These are phyloP conservation scores for Pachysandra terminalis DNA, from an alignment of 164 flowering plant genomes.

Conservation along the genomic window DNA sequence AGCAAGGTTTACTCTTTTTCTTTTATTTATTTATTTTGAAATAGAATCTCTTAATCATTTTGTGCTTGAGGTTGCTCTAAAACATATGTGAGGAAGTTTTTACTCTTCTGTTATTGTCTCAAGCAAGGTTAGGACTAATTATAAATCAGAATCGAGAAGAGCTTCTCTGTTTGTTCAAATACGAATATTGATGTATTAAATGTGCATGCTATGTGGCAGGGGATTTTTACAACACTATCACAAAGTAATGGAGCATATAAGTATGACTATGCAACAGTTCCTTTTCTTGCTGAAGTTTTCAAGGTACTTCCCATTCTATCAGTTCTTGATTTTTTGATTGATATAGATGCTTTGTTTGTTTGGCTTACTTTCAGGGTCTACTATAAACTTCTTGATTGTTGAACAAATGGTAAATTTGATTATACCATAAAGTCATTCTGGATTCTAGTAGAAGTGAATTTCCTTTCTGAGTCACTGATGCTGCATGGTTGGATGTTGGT, in stretches of 20 bases:
- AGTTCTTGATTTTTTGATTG: background rate
- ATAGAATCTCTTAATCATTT: background rate
- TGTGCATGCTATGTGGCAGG: conserved; percentile 39
- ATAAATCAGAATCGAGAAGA: background rate
- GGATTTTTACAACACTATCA: conserved; percentile 82
- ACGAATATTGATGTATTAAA: background rate
- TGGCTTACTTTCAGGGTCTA: too few species aligned
- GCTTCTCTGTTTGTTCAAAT: too few species aligned
- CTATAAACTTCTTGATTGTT: too few species aligned
- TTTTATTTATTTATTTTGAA: too few species aligned
- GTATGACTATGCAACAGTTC: conserved; percentile 92
- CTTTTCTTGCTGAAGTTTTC: conserved; percentile 93
- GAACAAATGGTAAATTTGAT: too few species aligned
- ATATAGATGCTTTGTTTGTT: background rate
- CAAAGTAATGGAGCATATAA: conserved; percentile 78
- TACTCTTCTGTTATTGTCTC: background rate
- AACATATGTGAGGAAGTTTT: background rate
- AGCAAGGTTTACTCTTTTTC: background rate
- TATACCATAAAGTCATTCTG: background rate
- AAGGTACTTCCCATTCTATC: conserved; percentile 48
- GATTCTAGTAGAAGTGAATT: background rate
- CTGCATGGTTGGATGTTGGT: background rate
- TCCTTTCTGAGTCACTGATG: background rate
- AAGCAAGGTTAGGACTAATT: background rate
- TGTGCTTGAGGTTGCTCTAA: background rate